These are phyloP conservation scores for Euphorbia celastroides DNA, from an alignment of 441 rosid genomes.

Conservation along the genomic window DNA sequence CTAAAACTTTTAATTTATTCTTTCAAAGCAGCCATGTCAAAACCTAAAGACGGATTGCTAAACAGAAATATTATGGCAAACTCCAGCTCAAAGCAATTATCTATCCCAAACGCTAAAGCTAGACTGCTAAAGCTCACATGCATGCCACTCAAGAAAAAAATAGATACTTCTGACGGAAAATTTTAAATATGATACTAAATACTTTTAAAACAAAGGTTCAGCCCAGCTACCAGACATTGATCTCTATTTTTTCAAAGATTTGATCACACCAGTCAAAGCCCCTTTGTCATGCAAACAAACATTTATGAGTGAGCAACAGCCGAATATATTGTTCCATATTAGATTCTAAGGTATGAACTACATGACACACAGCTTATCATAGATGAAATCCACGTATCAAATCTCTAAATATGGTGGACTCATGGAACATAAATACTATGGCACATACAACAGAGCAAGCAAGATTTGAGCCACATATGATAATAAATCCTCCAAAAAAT, in stretches of 20 bases:
- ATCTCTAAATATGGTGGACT: neutral
- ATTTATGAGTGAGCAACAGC: neutral
- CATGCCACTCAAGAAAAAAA: neutral
- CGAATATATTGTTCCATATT: neutral
- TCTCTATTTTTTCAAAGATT: neutral
- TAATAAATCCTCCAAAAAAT: neutral
- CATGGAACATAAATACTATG: neutral
- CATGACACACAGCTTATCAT: neutral
- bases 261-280: neutral
- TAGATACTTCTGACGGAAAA: neutral
- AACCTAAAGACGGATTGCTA: neutral
- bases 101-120: too few relatives aligned
- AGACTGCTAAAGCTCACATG: too few relatives aligned
- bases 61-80: neutral
- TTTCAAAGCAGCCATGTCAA: constrained; percentile 3
- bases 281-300: neutral
- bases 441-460: neutral
- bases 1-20: neutral
- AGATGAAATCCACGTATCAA: neutral
- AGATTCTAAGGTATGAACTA: neutral
- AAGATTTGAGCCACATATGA: neutral
- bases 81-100: neutral
- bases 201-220: neutral
- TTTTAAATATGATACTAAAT: too few relatives aligned
- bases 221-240: neutral